These are phyloP conservation scores for Lasiosphaeriaceae sp. DNA, from an alignment of 495 filamentous ascomycete species.

Conservation along the genomic window DNA sequence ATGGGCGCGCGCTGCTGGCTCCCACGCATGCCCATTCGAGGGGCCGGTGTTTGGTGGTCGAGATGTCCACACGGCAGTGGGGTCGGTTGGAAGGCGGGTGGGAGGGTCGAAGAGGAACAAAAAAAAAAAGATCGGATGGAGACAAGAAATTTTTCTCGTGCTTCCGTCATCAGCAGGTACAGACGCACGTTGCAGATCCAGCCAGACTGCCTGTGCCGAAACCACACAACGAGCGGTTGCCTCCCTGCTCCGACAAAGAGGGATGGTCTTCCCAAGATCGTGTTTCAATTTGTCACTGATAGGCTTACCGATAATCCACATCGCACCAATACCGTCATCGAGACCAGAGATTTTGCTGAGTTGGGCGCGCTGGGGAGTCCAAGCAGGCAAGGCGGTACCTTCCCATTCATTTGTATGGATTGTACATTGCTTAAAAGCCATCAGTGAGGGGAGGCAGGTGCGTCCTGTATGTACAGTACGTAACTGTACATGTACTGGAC, in stretches of 20 bases:
- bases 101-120: not conserved
- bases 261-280: not conserved
- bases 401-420: too few species aligned
- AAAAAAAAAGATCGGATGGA: not conserved
- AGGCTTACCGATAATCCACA: not conserved
- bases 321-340: not conserved
- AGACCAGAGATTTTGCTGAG: too few species aligned
- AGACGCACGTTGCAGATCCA: constrained; percentile 8
- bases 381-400: too few species aligned
- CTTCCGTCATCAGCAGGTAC: constrained; percentile 5
- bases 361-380: too few species aligned
- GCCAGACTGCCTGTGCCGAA: constrained; percentile 1
- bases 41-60: not conserved
- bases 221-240: not conserved
- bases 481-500: too few species aligned
- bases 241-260: not conserved
- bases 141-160: constrained; percentile 6
- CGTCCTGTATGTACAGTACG: too few species aligned
- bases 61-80: constrained; percentile 6
- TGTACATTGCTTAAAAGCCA: too few species aligned
- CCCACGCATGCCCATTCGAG: not conserved
- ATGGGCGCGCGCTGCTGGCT: not conserved
- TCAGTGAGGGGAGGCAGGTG: too few species aligned
- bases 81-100: not conserved
- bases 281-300: too few species aligned